Conservation (phyloP, 352 stramenopile species). For the Thalassiosira allenii region DNA sequence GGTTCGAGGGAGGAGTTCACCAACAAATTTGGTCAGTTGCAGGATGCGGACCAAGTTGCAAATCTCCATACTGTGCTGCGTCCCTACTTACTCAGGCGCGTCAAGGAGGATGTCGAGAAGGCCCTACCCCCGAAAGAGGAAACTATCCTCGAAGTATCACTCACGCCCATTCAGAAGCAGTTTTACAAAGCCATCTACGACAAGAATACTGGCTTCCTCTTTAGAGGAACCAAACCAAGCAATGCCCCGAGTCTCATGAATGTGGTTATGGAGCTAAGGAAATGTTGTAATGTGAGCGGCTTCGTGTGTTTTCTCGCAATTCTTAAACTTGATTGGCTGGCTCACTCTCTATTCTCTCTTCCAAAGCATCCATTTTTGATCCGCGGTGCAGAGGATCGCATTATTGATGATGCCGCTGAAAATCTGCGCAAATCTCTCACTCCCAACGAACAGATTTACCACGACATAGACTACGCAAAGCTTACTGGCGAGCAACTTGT, state of each 20-base stretch:
- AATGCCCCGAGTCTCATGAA: conserved; percentile 93
- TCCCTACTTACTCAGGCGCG: conserved; percentile 94
- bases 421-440: conserved; percentile 13
- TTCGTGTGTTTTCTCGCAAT: no score
- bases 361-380: conserved; percentile 97
- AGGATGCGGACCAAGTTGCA: conserved; percentile 92
- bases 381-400: conserved; percentile 94
- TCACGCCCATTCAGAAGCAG: conserved; percentile 98
- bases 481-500: conserved; percentile 86
- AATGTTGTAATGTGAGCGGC: conserved; percentile 93
- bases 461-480: conserved; percentile 70
- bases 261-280: conserved; percentile 99
- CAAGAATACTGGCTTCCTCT: conserved; percentile 84
- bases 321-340: no score
- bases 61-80: conserved; percentile 93
- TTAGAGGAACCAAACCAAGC: conserved; percentile 81
- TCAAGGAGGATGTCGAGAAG: conserved; percentile 99
- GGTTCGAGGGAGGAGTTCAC: conserved; percentile 94
- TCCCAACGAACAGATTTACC: conserved; percentile 43
- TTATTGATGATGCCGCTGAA: conserved; percentile 80
- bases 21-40: conserved; percentile 88
- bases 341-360: conserved; percentile 1
- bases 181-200: conserved; percentile 92
- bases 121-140: conserved; percentile 98
- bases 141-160: conserved; percentile 97